Base-by-base conservation (phyloP, 805 yeast species). In the Sporopachydermia quercuum region DNA sequence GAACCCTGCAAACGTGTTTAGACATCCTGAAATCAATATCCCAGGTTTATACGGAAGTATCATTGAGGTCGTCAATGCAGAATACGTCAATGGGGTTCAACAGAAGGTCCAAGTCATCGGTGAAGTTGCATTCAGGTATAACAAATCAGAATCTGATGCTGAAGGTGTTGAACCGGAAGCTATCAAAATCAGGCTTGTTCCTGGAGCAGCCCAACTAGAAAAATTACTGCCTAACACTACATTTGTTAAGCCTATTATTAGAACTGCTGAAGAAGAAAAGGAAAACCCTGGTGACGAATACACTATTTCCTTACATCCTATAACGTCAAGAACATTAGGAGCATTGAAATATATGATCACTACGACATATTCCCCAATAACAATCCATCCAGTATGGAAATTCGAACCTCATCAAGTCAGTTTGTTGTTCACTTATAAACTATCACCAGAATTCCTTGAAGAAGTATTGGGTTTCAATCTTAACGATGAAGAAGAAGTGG, bases 331-430 rank as follows among this genome's bases (percentile, higher is more conserved):
- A 50, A 78, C 93, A 1, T 63, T 81, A 30, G 93, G 93, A 18
- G 94, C 87, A 0, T 60, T 87, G 48, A 83, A 83, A 55, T 89
- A 87, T 54, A 66, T 78, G 54, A 52, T 72, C 38, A 67, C 68
- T 35, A 61, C 65, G 40, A 61, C 65, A 42, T 55, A 61, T 13
- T 72, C 78, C 5, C 96, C 97, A 8, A 57, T 89, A 17, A 56
- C 71, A 18, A 67, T 89, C 37, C 67, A 75, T 34, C 96, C 95
- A 35, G 73, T 79, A 36, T 91, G 97, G 97, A 80, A 86, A 52
- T 80, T 79, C 53, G 96, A 87, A 56, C 68, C 70, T 15, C 77
- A 69, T 41, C 95, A 86, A 61, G 77, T 96, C 1, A 78, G 94
- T 48, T 79, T 89, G 42, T 81, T 87, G 61, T 66, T 89, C 42